Evolutionary conservation across 2,329 filamentous ascomycete genomes (phyloP).

Genomic region (Penicillium psychrosexuale): DNA sequence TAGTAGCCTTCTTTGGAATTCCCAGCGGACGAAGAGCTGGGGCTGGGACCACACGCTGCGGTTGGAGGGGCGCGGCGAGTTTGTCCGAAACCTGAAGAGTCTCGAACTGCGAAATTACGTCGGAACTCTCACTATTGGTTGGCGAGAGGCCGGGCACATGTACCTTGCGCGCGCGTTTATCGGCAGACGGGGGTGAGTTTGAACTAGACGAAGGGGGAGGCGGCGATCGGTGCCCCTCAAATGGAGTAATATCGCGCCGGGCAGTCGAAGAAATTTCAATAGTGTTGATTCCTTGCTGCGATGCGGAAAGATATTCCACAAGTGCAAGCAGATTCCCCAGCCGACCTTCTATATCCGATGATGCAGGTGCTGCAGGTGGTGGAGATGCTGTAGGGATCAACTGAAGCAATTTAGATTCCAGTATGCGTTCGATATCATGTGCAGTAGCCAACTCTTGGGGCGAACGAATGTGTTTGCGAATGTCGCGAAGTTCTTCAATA

Average conservation of each 20-base stretch:
- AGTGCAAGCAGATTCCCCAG: neutral
- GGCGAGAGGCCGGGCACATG: neutral
- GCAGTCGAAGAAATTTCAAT: neutral
- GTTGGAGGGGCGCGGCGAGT: neutral
- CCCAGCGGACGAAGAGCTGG: neutral
- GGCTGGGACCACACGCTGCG: neutral
- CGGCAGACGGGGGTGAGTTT: neutral
- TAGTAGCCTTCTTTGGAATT: neutral
- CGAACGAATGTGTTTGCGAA: neutral
- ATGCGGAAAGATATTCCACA: neutral
- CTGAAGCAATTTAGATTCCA: neutral
- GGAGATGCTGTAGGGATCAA: neutral
- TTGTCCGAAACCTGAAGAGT: neutral
- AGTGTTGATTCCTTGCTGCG: neutral
- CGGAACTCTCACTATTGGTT: neutral
- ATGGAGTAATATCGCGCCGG: neutral
- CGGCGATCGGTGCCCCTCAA: neutral
- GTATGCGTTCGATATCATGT: neutral
- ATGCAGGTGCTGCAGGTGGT: neutral
- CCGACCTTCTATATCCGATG: neutral
- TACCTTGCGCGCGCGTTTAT: neutral
- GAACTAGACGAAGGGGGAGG: neutral
- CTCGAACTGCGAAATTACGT: neutral
- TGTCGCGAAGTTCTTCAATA: neutral
- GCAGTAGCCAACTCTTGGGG: neutral